Base-by-base conservation (phyloP, 225 moss, liverwort and hornwort species). In the Lunularia cruciata region DNA sequence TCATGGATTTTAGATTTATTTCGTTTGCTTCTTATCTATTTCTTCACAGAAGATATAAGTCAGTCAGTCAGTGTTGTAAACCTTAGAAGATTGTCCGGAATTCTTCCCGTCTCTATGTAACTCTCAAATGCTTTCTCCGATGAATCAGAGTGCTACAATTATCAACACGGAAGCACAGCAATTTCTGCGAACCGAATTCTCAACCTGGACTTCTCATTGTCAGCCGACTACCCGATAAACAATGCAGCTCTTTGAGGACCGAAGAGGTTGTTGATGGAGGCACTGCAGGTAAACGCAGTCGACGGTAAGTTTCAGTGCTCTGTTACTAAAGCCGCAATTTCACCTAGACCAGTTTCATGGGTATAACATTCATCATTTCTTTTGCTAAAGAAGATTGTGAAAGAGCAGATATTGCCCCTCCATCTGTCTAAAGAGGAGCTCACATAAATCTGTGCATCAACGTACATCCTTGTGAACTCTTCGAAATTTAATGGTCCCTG, bases 301-400 rank as follows among this genome's bases (percentile, higher is more conserved):
- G 74, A 32, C 64, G 74, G 78, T 76, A 39, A 65, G 42, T 22
- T 27, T 10, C 38, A 19, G n/a, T 48, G n/a, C n/a, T n/a, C n/a
- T n/a, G n/a, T n/a, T n/a, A n/a, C n/a, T n/a, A n/a, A n/a, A n/a
- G n/a, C n/a, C n/a, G n/a, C n/a, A n/a, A n/a, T n/a, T n/a, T n/a
- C n/a, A n/a, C n/a, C n/a, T n/a, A n/a, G n/a, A n/a, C n/a, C n/a
- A n/a, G n/a, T n/a, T n/a, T n/a, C n/a, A n/a, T n/a, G n/a, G n/a
- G n/a, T 32, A 35, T 23, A 0, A 31, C 5, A n/a, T 28, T 8
- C 5, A 1, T 22, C 14, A 3, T 27, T 20, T 45, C 0, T n/a
- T 9, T 30, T 14, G n/a, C 4, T 42, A 31, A 31, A 0, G 22
- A 23, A 15, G 12, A 22, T 57, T 12, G 20, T 11, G 9, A 30